These are phyloP conservation scores for Leccinum pellstonianum DNA, from an alignment of 768 basidiomycete species.

Conservation along the genomic window DNA sequence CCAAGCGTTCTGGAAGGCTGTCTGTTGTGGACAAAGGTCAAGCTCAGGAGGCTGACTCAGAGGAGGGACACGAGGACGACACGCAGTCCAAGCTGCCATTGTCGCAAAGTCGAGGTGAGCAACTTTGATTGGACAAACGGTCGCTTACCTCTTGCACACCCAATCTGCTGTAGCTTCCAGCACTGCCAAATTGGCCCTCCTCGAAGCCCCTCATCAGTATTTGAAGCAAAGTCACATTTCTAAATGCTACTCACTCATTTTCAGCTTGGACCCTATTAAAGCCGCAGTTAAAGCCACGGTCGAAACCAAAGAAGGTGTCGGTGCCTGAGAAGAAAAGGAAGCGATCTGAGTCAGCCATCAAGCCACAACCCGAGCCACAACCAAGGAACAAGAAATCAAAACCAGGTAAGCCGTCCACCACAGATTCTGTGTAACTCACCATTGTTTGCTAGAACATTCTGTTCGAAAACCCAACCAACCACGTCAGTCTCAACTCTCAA, in stretches of 20 bases:
- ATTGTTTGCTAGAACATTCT: neutral
- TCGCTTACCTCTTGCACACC: neutral
- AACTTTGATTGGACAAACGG: neutral
- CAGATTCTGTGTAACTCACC: neutral
- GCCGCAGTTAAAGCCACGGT: neutral
- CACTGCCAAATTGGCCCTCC: neutral
- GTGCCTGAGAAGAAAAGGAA: neutral
- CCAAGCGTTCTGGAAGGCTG: neutral
- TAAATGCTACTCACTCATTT: neutral
- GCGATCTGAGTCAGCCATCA: neutral
- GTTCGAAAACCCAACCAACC: no score
- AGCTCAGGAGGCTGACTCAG: no score
- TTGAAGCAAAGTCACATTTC: neutral
- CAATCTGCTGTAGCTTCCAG: neutral
- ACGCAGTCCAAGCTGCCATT: neutral
- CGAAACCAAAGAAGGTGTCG: neutral
- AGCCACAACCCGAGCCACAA: neutral
- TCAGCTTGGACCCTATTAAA: neutral
- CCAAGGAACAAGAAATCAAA: neutral
- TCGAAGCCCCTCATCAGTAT: neutral
- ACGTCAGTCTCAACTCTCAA: no score
- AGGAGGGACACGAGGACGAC: neutral
- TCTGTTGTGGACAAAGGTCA: neutral
- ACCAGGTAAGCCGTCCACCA: neutral
- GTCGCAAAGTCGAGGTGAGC: neutral